Conservation (phyloP, 805 yeast genomes). For the Myxozyma nipponensis region DNA sequence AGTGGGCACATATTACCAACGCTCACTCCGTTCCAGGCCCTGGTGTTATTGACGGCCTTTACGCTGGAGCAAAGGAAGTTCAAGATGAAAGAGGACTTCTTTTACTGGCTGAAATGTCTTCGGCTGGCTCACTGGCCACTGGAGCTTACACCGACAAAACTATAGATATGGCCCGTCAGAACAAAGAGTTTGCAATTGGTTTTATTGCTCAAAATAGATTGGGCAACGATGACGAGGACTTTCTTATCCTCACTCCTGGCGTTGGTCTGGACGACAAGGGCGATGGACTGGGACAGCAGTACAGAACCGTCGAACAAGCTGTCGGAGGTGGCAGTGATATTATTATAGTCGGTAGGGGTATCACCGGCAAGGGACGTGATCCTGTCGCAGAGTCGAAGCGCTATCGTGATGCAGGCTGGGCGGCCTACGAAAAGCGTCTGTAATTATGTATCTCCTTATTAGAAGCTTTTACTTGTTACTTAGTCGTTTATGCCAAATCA, state of each 20-base stretch:
- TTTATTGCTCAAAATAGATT: conserved; percentile 90
- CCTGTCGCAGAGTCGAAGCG: conserved; percentile 83
- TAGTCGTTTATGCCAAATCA: neutral
- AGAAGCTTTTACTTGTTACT: too few species aligned
- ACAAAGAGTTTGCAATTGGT: conserved; percentile 89
- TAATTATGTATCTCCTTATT: neutral
- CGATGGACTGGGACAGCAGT: conserved; percentile 93
- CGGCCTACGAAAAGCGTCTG: conserved; percentile 60
- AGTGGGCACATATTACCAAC: conserved; percentile 96
- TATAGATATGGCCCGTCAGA: conserved; percentile 82
- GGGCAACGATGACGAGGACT: conserved; percentile 83
- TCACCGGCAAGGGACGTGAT: conserved; percentile 91
- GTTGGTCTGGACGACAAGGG: conserved; percentile 97
- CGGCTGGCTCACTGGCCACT: conserved; percentile 87
- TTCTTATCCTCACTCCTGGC: conserved; percentile 97
- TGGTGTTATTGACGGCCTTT: conserved; percentile 85
- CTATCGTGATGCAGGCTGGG: conserved; percentile 93
- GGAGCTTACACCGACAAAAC: conserved; percentile 88
- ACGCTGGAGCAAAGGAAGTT: conserved; percentile 53
- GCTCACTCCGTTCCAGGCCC: conserved; percentile 97
- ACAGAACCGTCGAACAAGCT: conserved; percentile 85
- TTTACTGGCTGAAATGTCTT: conserved; percentile 93
- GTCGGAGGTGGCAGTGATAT: conserved; percentile 84
- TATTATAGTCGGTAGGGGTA: conserved; percentile 97
- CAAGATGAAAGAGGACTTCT: conserved; percentile 72